Percentiles rank a stretch among this genome's conserved stretches.
Evolutionary conservation across 1,139 yeast species (phyloP).

Genomic region (Geotrichum restrictum): DNA sequence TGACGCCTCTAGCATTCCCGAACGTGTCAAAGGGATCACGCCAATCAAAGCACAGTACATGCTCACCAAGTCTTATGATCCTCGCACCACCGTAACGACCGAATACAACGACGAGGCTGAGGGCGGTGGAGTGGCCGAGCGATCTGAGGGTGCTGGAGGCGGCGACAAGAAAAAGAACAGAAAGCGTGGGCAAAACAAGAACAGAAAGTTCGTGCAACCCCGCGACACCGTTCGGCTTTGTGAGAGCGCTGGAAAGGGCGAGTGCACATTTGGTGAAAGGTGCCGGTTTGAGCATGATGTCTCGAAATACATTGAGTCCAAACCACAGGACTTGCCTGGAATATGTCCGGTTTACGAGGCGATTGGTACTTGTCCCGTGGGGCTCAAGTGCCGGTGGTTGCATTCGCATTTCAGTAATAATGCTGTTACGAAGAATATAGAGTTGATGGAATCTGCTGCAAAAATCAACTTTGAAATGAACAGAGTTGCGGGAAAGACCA

Average conservation of each 20-base stretch:
- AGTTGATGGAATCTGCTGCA: conserved; percentile 39
- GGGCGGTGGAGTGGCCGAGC: conserved; percentile 40
- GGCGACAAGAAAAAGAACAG: conserved; percentile 44
- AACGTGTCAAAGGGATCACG: conserved; percentile 49
- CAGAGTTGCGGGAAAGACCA: conserved; percentile 51
- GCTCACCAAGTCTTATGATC: conserved; percentile 22
- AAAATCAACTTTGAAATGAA: conserved; percentile 63
- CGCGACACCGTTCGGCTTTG: conserved; percentile 68
- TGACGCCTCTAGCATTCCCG: background rate
- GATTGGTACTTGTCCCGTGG: conserved; percentile 87
- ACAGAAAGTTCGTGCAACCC: conserved; percentile 69
- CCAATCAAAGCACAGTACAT: conserved; percentile 58
- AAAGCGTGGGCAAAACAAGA: conserved; percentile 83
- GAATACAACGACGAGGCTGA: conserved; percentile 49
- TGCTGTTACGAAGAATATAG: conserved; percentile 34
- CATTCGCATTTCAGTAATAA: conserved; percentile 55
- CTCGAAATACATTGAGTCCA: conserved; percentile 55
- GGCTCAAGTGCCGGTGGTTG: conserved; percentile 89
- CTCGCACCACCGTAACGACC: conserved; percentile 29
- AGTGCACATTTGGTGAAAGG: conserved; percentile 66
- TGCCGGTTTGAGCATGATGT: conserved; percentile 80
- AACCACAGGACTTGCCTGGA: conserved; percentile 69
- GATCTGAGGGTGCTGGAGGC: conserved; percentile 44
- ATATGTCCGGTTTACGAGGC: conserved; percentile 78
- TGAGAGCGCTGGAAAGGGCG: conserved; percentile 32